Evolutionary conservation across 257 asterid species (phyloP).

Genomic region (Solanum arcanum): DNA sequence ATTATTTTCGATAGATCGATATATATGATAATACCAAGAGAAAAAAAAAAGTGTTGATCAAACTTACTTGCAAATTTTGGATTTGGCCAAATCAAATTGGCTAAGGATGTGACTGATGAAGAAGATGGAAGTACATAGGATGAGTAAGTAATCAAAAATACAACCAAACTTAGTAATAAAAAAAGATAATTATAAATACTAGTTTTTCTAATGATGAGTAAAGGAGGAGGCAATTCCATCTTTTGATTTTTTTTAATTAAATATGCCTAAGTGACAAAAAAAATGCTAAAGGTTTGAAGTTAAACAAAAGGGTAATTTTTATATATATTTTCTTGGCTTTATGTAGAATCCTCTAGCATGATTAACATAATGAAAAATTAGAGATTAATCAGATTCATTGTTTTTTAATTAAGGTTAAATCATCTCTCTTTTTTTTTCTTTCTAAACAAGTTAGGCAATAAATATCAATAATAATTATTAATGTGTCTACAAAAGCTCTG

Average conservation of each 20-base stretch:
- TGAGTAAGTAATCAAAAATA: slow-evolving; percentile 24
- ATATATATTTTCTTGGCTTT: neutral
- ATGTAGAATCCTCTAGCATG: neutral
- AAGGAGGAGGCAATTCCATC: slow-evolving; percentile 7
- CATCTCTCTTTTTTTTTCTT: neutral
- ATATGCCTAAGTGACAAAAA: neutral
- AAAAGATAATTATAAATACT: slow-evolving; percentile 35
- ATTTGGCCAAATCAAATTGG: slow-evolving; percentile 13
- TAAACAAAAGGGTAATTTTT: neutral
- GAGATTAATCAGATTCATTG: neutral
- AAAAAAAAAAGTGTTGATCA: neutral
- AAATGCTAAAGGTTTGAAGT: neutral
- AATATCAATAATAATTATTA: neutral
- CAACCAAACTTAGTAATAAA: slow-evolving; percentile 30
- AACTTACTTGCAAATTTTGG: slow-evolving; percentile 7
- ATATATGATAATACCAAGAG: neutral
- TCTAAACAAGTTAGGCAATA: neutral
- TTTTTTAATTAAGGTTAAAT: neutral
- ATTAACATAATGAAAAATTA: neutral
- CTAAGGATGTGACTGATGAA: slow-evolving; percentile 29
- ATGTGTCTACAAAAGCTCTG: neutral
- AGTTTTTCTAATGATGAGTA: slow-evolving; percentile 23
- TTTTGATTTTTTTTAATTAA: neutral
- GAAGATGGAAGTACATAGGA: slow-evolving; percentile 17
- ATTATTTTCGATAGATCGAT: no score